A percentile compares a stretch with the other conserved stretches of the same genome.
Evolutionary conservation across 805 yeast species (phyloP).

Genomic region (Saccharomycopsis sp.): DNA sequence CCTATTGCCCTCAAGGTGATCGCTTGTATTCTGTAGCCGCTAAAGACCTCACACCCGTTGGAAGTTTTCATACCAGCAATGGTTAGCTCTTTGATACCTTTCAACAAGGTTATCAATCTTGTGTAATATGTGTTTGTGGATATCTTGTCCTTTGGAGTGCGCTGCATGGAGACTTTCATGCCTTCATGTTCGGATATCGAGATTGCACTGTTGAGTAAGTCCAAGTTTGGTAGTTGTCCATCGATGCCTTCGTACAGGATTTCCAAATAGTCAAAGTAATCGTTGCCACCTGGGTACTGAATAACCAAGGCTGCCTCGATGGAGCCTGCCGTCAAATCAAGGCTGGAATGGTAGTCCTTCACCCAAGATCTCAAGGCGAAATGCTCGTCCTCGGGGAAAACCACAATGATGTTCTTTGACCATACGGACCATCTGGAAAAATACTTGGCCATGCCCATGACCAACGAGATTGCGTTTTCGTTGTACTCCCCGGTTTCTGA

Average conservation of each 20-base stretch:
- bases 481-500: slow-evolving; percentile 59
- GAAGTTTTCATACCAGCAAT: slow-evolving; percentile 56
- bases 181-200: slow-evolving; percentile 68
- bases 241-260: slow-evolving; percentile 79
- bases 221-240: slow-evolving; percentile 94
- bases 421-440: slow-evolving; percentile 83
- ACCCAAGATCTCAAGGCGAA: slow-evolving; percentile 79
- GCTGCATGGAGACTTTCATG: slow-evolving; percentile 58
- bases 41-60: slow-evolving; percentile 81
- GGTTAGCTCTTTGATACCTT: slow-evolving; percentile 63
- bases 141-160: slow-evolving; percentile 39
- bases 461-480: slow-evolving; percentile 71
- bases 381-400: slow-evolving; percentile 65
- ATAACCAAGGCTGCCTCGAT: slow-evolving; percentile 84
- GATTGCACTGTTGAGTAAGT: slow-evolving; percentile 76
- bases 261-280: slow-evolving; percentile 66
- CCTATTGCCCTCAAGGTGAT: slow-evolving; percentile 69
- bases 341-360: slow-evolving; percentile 77
- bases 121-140: slow-evolving; percentile 40
- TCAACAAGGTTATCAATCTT: slow-evolving; percentile 48
- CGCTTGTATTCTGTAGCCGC: slow-evolving; percentile 95
- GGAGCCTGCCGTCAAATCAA: slow-evolving; percentile 87
- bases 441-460: slow-evolving; percentile 66
- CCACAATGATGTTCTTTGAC: slow-evolving; percentile 89
- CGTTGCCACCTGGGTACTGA: slow-evolving; percentile 62